Base-by-base conservation (phyloP, 1,284 basidiomycete genomes). In the Rugosomyces carneus region DNA sequence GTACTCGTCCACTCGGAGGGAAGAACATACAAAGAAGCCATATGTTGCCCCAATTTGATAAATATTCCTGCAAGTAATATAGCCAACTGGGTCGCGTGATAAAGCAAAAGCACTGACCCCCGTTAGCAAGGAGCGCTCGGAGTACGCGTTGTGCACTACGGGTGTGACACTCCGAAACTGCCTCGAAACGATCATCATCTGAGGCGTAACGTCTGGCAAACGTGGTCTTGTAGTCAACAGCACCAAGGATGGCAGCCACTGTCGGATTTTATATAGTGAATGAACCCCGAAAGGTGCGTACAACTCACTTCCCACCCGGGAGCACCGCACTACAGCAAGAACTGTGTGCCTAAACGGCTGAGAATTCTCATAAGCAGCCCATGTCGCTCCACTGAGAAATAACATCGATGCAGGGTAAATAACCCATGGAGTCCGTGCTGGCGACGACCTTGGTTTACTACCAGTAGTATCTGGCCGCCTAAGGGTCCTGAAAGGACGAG, bases 1-100 rank as follows among this genome's bases (percentile, higher is more conserved):
- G 80, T 78, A 53, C 59, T 65, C 11, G 78, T 85, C 84, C 82
- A 84, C 67, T 97, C 93, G 32, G 75, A 72, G 0, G 96, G 95
- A 18, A 99, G 76, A 9, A 76, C 66, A n/a, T 69, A 53, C 65
- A 88, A 57, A 10, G 84, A 84, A 24, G 82, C 76, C 60, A 99
- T 81, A 64, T 96, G 93, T 62, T 96, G 92, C 1, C 92, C 93
- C 50, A 94, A 66, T 62, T 96, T 96, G 63, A 96, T 93, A 63
- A 93, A 96, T 31, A 95, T 81, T 11, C 92, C 90, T 72, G 32
- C 2, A 31, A 34, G n/a, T 16, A 16, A 8, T 34, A 4, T 15
- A 34, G n/a, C 35, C n/a, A 20, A 21, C 26, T 15, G 32, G 32
- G 10, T 34, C 20, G 34, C 40, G 24, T 13, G 15, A 16, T 32